Conservation (phyloP, 2,329 filamentous ascomycete species). For the Penicillium nordicum region DNA sequence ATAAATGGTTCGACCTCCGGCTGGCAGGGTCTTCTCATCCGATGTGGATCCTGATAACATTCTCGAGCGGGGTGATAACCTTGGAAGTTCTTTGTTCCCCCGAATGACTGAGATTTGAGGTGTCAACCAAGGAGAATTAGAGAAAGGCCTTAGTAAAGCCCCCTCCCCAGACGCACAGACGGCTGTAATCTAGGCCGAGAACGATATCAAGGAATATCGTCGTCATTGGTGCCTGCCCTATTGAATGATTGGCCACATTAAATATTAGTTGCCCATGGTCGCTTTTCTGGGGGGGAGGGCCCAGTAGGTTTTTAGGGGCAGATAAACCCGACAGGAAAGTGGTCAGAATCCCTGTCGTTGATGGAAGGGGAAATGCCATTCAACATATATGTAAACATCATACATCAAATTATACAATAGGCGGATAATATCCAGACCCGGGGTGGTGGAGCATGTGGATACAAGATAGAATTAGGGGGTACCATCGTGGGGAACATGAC, state of each 20-base stretch:
- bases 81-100: background rate
- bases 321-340: background rate
- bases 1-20: background rate
- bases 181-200: slow-evolving; percentile 13
- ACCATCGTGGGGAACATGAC: slow-evolving; percentile 1
- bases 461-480: slow-evolving; percentile 1
- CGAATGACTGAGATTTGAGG: background rate
- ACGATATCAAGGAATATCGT: slow-evolving; percentile 10
- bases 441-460: slow-evolving; percentile 11
- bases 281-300: too few relatives aligned
- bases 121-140: background rate
- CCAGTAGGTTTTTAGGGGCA: background rate
- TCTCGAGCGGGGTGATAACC: background rate
- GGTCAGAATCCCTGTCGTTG: background rate
- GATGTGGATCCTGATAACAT: background rate
- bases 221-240: slow-evolving; percentile 8
- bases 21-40: slow-evolving; percentile 1
- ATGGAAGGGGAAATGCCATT: background rate
- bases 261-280: background rate
- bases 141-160: background rate
- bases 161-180: slow-evolving; percentile 12
- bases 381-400: background rate
- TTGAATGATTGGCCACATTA: slow-evolving; percentile 9
- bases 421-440: slow-evolving; percentile 5
- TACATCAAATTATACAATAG: background rate